A percentile compares a stretch with the other conserved stretches of the same genome.
Evolutionary conservation across 192 early-diverging fungal species (phyloP).

Genomic region (Gaertneriomyces semiglobifer): DNA sequence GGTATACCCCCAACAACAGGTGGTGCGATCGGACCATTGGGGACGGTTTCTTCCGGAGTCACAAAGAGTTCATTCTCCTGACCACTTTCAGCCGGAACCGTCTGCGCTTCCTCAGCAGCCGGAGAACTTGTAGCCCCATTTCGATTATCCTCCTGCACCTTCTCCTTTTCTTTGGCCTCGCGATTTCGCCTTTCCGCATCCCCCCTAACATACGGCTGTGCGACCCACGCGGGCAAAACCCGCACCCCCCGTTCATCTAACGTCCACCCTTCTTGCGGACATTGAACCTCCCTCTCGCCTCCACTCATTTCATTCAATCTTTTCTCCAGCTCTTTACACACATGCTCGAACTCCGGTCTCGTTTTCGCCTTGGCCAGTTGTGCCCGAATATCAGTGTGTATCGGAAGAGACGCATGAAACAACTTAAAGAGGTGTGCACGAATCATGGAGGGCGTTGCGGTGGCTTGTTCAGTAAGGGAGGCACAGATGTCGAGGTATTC

Average conservation of each 20-base stretch:
- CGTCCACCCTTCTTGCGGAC: constrained; percentile 37
- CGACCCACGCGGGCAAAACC: constrained; percentile 63
- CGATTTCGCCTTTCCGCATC: neutral
- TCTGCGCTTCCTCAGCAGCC: neutral
- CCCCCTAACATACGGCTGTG: constrained; percentile 58
- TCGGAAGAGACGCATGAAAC: constrained; percentile 62
- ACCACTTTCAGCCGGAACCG: neutral
- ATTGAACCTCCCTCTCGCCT: constrained; percentile 38
- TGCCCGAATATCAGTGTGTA: constrained; percentile 77
- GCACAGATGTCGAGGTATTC: constrained; percentile 87
- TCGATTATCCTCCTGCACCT: neutral
- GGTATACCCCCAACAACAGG: neutral
- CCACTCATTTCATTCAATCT: constrained; percentile 42
- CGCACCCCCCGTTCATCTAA: constrained; percentile 53
- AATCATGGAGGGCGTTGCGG: constrained; percentile 50
- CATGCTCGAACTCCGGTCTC: constrained; percentile 56
- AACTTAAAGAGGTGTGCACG: constrained; percentile 94
- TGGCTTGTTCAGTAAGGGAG: constrained; percentile 53
- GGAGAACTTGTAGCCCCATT: neutral
- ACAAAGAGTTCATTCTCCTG: neutral
- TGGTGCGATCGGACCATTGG: neutral
- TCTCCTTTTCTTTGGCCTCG: neutral
- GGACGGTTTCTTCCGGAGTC: neutral
- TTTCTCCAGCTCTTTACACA: constrained; percentile 56
- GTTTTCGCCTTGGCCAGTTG: constrained; percentile 59